Evolutionary conservation across 2,329 filamentous ascomycete species (phyloP).

Genomic region (Phyllosticta paracitricarpa): DNA sequence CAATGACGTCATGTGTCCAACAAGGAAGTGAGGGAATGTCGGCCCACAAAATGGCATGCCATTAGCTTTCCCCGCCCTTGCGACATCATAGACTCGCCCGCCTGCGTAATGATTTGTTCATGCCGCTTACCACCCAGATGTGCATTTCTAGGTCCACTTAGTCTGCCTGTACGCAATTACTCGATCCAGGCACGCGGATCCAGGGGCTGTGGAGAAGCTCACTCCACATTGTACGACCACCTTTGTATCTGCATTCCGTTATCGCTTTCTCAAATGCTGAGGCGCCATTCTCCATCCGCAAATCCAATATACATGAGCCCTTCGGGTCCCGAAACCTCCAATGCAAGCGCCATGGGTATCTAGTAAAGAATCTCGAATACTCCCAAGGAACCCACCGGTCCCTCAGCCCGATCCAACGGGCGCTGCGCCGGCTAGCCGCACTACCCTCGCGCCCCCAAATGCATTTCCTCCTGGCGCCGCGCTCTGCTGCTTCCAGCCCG

Average conservation of each 20-base stretch:
- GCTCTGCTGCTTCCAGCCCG: conserved; percentile 58
- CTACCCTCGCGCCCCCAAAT: conserved; percentile 42
- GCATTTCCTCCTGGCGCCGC: conserved; percentile 13
- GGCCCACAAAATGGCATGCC: not conserved
- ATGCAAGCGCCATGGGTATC: not conserved
- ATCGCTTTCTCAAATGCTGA: too few relatives aligned
- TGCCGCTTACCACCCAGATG: not conserved
- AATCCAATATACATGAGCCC: too few relatives aligned
- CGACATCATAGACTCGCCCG: not conserved
- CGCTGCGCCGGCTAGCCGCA: conserved; percentile 47
- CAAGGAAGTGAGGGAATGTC: not conserved
- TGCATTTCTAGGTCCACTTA: not conserved
- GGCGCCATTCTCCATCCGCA: too few relatives aligned
- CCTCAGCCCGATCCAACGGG: conserved; percentile 23
- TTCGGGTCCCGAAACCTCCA: not conserved
- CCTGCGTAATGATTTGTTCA: not conserved
- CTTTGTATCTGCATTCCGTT: too few relatives aligned
- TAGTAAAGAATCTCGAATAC: not conserved
- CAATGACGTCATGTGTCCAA: not conserved
- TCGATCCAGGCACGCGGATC: not conserved
- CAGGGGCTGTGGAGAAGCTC: not conserved
- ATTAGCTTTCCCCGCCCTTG: not conserved
- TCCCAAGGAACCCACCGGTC: not conserved
- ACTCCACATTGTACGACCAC: not conserved
- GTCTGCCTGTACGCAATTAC: not conserved